Evolutionary conservation across 768 basidiomycete genomes (phyloP).

Genomic region (Phanerochaete carnosa): DNA sequence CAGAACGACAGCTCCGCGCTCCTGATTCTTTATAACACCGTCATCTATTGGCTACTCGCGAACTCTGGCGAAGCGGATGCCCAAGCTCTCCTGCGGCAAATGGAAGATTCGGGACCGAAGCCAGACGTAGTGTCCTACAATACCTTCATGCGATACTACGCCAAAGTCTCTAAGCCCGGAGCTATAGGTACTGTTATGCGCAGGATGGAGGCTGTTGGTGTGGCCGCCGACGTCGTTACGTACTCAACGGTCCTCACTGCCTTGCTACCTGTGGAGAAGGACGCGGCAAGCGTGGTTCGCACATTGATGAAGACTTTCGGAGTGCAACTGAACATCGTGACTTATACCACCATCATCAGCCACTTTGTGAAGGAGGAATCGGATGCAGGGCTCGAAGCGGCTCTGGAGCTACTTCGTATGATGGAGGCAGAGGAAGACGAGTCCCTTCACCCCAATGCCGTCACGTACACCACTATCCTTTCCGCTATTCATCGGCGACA

Average conservation of each 20-base stretch:
- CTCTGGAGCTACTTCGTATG: slow-evolving; percentile 63
- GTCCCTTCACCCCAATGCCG: slow-evolving; percentile 57
- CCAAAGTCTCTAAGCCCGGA: slow-evolving; percentile 59
- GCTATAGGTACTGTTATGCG: slow-evolving; percentile 56
- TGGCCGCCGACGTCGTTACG: slow-evolving; percentile 78
- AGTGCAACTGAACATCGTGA: slow-evolving; percentile 68
- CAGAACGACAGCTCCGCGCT: slow-evolving; percentile 4
- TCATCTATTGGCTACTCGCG: slow-evolving; percentile 62
- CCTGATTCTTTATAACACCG: slow-evolving; percentile 66
- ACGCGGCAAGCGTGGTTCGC: slow-evolving; percentile 64
- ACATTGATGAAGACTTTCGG: slow-evolving; percentile 74
- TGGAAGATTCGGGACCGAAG: slow-evolving; percentile 46
- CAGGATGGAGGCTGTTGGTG: slow-evolving; percentile 46
- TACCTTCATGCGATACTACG: slow-evolving; percentile 69
- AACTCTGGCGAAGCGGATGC: slow-evolving; percentile 32
- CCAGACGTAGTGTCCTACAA: slow-evolving; percentile 81
- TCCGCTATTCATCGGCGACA: slow-evolving; percentile 63
- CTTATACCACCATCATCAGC: slow-evolving; percentile 78
- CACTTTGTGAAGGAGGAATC: slow-evolving; percentile 60
- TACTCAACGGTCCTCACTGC: slow-evolving; percentile 85
- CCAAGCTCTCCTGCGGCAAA: slow-evolving; percentile 34
- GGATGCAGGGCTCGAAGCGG: slow-evolving; percentile 52
- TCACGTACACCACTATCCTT: slow-evolving; percentile 83
- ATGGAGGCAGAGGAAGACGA: slow-evolving; percentile 61
- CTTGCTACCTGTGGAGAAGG: slow-evolving; percentile 60